Conservation (phyloP, 2,329 filamentous ascomycete species). For the Setomelanomma holmii region DNA sequence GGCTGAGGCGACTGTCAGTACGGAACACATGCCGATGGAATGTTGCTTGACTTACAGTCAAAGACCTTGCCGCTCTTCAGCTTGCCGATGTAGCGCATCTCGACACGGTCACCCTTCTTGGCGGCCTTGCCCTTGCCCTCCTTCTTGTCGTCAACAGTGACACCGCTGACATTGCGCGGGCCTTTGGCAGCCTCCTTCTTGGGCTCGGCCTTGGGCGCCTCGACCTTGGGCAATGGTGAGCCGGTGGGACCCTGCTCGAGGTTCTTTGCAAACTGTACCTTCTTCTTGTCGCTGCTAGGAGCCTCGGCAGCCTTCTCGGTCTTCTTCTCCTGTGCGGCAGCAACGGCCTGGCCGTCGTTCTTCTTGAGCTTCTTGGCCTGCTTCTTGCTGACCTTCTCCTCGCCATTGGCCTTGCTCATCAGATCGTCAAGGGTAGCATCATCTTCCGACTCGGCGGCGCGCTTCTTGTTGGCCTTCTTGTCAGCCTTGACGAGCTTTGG, state of each 20-base stretch:
- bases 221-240: conserved; percentile 58
- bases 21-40: background rate
- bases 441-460: conserved; percentile 73
- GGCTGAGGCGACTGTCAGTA: conserved; percentile 60
- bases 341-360: conserved; percentile 88
- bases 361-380: conserved; percentile 98
- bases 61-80: conserved; percentile 91
- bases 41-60: conserved; percentile 70
- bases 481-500: conserved; percentile 59
- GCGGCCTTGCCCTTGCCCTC: conserved; percentile 80
- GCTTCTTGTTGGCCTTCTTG: conserved; percentile 80
- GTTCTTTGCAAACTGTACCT: conserved; percentile 98
- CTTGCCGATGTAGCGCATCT: conserved; percentile 99
- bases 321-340: conserved; percentile 56
- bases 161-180: conserved; percentile 81
- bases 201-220: conserved; percentile 51
- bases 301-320: conserved; percentile 60
- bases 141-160: conserved; percentile 96
- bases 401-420: conserved; percentile 76
- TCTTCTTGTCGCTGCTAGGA: conserved; percentile 71
- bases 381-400: conserved; percentile 89
- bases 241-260: conserved; percentile 92
- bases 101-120: conserved; percentile 89
- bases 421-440: conserved; percentile 76
- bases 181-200: conserved; percentile 62